Evolutionary conservation across 352 stramenopile species (phyloP).

Genomic region (Phytophthora cryptogea): DNA sequence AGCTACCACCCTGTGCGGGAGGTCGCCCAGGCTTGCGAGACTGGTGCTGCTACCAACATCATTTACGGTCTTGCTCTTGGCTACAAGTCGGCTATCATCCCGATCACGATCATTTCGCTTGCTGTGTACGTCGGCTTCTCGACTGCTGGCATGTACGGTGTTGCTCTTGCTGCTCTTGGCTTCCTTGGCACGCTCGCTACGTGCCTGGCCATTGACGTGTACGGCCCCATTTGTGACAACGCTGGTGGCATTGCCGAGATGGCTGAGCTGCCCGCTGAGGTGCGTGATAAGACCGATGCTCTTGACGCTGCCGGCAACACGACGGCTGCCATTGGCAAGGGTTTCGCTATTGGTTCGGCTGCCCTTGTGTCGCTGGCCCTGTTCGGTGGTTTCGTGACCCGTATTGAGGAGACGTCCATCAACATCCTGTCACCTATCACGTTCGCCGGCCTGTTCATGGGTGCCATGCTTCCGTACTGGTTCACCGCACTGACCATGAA

Average conservation of each 20-base stretch:
- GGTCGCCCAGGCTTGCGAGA: constrained; percentile 97
- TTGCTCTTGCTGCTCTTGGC: constrained; percentile 96
- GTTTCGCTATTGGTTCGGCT: constrained; percentile 99
- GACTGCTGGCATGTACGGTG: constrained; percentile 98
- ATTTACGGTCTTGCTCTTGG: constrained; percentile 99
- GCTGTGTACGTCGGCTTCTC: constrained; percentile 98
- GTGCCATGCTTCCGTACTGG: constrained; percentile 99
- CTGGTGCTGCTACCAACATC: constrained; percentile 99
- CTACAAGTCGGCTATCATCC: constrained; percentile 99
- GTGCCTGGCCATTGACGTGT: constrained; percentile 99
- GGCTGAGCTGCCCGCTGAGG: constrained; percentile 95
- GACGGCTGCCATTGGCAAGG: constrained; percentile 99
- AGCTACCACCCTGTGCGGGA: constrained; percentile 96
- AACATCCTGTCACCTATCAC: constrained; percentile 98
- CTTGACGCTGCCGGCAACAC: constrained; percentile 99
- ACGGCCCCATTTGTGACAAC: constrained; percentile 99
- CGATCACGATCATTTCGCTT: constrained; percentile 97
- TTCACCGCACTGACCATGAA: constrained; percentile 99
- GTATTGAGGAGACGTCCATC: constrained; percentile 94
- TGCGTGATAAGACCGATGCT: constrained; percentile 99
- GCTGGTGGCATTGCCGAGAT: constrained; percentile 99
- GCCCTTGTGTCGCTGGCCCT: constrained; percentile 98
- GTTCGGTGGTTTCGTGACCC: constrained; percentile 98
- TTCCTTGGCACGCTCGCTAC: constrained; percentile 99
- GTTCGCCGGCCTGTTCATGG: constrained; percentile 99